Evolutionary conservation across 352 stramenopile species (phyloP).

Genomic region (Phytophthora syringae): DNA sequence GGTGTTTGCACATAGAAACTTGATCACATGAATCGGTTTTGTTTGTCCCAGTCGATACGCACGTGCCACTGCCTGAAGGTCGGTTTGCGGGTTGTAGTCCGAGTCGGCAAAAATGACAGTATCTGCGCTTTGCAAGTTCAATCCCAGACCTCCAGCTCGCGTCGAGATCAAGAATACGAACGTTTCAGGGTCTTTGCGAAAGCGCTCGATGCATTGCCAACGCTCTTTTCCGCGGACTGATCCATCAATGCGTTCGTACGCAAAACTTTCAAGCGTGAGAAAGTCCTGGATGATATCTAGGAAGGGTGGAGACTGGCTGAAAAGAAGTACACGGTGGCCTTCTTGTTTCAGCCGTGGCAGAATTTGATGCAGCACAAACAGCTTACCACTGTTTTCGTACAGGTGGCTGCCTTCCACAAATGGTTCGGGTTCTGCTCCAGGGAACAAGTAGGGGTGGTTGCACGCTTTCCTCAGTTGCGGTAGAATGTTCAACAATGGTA

Average conservation of each 20-base stretch:
- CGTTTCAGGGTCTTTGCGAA: constrained; percentile 84
- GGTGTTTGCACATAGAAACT: constrained; percentile 75
- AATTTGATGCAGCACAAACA: constrained; percentile 88
- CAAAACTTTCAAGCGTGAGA: constrained; percentile 72
- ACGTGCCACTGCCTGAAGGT: constrained; percentile 73
- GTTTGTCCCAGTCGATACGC: constrained; percentile 78
- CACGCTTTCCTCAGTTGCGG: constrained; percentile 92
- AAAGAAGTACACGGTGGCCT: constrained; percentile 89
- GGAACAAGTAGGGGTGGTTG: constrained; percentile 94
- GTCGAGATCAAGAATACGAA: constrained; percentile 90
- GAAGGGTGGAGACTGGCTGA: constrained; percentile 77
- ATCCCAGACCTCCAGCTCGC: constrained; percentile 66
- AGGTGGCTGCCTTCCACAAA: constrained; percentile 78
- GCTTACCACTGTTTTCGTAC: constrained; percentile 81
- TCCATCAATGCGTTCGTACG: constrained; percentile 82
- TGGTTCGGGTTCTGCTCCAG: constrained; percentile 72
- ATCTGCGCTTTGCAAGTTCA: constrained; percentile 85
- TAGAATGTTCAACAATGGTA: constrained; percentile 97
- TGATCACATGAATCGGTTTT: constrained; percentile 82
- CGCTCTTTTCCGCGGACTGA: constrained; percentile 79
- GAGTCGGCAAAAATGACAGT: constrained; percentile 84
- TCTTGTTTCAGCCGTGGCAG: constrained; percentile 76
- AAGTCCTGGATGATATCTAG: constrained; percentile 88
- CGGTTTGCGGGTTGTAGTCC: constrained; percentile 81
- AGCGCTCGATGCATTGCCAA: constrained; percentile 85